Percentiles rank a stretch among this genome's conserved stretches.
These are phyloP conservation scores for Plasmodium berghei DNA, from an alignment of 169 alveolate genomes.

Conservation along the genomic window DNA sequence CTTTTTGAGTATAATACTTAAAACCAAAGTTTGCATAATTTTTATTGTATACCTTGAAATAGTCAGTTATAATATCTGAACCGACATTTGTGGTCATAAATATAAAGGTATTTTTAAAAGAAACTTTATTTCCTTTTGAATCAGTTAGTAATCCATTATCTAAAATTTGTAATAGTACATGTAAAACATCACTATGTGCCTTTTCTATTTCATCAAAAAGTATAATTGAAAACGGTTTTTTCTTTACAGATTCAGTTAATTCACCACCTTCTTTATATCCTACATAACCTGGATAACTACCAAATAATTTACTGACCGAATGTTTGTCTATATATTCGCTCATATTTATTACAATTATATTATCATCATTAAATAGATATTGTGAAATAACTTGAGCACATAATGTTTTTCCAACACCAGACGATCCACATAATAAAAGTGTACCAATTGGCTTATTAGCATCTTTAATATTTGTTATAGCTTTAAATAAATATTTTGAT, in stretches of 20 bases:
- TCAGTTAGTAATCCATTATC: constrained; percentile 92
- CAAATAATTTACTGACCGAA: constrained; percentile 90
- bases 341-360: constrained; percentile 91
- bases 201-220: constrained; percentile 92
- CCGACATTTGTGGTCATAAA: constrained; percentile 92
- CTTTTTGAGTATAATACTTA: constrained; percentile 19
- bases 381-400: constrained; percentile 91
- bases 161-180: constrained; percentile 84
- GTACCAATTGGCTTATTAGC: constrained; percentile 92
- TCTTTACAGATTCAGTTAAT: constrained; percentile 87
- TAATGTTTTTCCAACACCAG: constrained; percentile 93
- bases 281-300: constrained; percentile 94
- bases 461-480: constrained; percentile 88
- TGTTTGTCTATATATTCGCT: constrained; percentile 93
- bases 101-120: constrained; percentile 89
- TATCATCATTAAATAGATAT: constrained; percentile 84
- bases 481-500: constrained; percentile 81
- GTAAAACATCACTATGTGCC: constrained; percentile 91
- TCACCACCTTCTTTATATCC: constrained; percentile 94
- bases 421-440: constrained; percentile 91
- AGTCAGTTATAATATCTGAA: constrained; percentile 79
- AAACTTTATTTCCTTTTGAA: constrained; percentile 88
- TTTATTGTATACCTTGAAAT: constrained; percentile 65
- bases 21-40: constrained; percentile 66
- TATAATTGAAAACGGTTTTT: constrained; percentile 88